Base-by-base conservation (phyloP, 345 rosid species). In the Pelargonium nanum region DNA sequence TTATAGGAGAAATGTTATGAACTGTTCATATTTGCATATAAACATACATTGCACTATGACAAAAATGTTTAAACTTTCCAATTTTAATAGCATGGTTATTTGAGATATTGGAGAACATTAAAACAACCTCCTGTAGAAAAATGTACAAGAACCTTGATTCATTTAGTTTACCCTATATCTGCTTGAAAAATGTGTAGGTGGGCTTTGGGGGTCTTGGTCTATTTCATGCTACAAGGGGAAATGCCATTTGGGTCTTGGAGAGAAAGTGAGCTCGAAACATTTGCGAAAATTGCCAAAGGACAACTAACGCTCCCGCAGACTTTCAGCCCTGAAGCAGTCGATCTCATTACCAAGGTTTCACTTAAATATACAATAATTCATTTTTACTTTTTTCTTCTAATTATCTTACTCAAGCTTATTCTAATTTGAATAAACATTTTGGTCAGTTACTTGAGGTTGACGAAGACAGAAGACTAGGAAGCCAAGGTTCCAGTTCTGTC, bases 211-310 rank as follows among this genome's bases (percentile, higher is more conserved):
- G 87, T 88, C 53, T 76, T 88, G 72, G 77, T 91, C 69, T 86
- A 80, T 74, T 88, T 79, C 78, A 85, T 82, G 90, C 75, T 86
- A 56, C 79, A 72, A 63, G 86, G 90, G 28, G 96, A 88, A 78
- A 80, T 78, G 95, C 89, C 96, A 53, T 84, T 86, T 44, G 95
- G 95, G 25, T 84, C 90, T 8, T 83, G 94, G 94, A 81, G 99
- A 80, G 87, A 81, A 61, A 78, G 81, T 45, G 97, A 93, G 74
- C 77, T 77, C 57, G 95, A 84, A 67, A 81, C 82, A 20, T 76
- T 72, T 67, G 83, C 88, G 45, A 87, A 85, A 78, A 87, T 89
- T 62, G 91, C 88, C 0, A 89, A 80, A 77, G 89, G 96, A 62
- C 96, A 77, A 60, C 73, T 89, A 59, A 68, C 60, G 62, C 78